A percentile compares a stretch with the other conserved stretches of the same genome.
Conservation (phyloP, 805 yeast genomes). For the Diddensiella transvaalensis region DNA sequence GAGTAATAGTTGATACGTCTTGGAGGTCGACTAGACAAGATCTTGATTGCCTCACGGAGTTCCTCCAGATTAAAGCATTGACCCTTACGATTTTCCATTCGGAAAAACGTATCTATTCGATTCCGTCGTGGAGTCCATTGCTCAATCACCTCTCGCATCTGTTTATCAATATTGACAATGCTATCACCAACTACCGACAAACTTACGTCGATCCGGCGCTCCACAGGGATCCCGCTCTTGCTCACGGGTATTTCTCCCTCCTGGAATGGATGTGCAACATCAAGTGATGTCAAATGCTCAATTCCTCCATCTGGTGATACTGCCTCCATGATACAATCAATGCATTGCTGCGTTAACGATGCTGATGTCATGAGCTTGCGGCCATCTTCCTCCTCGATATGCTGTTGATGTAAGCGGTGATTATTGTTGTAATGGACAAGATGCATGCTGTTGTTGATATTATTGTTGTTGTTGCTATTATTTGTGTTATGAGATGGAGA, state of each 20-base stretch:
- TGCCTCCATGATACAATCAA: conserved; percentile 3
- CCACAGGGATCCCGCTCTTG: conserved; percentile 4
- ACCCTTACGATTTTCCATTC: conserved; percentile 20
- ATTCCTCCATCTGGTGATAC: conserved; percentile 5
- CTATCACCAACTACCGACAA: not conserved
- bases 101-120: conserved; percentile 20
- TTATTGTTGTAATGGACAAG: too few species aligned
- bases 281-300: conserved; percentile 1
- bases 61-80: conserved; percentile 18
- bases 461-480: not conserved
- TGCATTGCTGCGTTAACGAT: conserved; percentile 5
- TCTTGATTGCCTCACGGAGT: conserved; percentile 16
- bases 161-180: not conserved
- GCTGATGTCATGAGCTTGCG: not conserved
- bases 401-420: not conserved
- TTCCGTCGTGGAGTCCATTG: conserved; percentile 20
- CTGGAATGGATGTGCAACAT: conserved; percentile 1
- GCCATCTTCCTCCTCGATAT: not conserved
- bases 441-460: not conserved
- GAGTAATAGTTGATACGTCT: conserved; percentile 24
- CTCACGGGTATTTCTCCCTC: conserved; percentile 5
- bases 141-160: conserved; percentile 15
- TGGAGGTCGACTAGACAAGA: conserved; percentile 24
- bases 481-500: not conserved
- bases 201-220: not conserved